These are phyloP conservation scores for Chenopodium formosanum DNA, from an alignment of 148 eudicot species.

Conservation along the genomic window DNA sequence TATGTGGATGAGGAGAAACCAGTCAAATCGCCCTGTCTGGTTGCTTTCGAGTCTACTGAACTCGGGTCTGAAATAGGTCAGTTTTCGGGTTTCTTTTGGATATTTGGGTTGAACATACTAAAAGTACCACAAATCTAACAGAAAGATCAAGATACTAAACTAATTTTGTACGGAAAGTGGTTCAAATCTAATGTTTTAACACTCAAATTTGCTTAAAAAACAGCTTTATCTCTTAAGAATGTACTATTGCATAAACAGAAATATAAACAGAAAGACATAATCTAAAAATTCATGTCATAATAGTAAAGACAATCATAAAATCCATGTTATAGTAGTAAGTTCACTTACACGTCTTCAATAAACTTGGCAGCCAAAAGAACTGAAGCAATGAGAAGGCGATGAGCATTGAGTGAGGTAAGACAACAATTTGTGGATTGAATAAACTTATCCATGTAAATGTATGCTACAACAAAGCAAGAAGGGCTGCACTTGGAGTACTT, in stretches of 20 bases:
- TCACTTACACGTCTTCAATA: constrained; percentile 50
- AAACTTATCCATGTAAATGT: constrained; percentile 40
- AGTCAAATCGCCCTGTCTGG: background rate
- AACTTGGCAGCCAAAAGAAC: constrained; percentile 47
- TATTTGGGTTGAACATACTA: background rate
- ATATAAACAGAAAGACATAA: background rate
- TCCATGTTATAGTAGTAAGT: background rate
- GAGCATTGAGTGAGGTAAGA: constrained; percentile 46
- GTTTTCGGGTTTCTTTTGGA: background rate
- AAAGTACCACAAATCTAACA: background rate
- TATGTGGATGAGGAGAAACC: background rate
- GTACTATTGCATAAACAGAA: no score
- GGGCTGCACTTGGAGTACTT: constrained; percentile 53
- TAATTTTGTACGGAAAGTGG: background rate
- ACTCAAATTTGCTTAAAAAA: background rate
- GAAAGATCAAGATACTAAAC: background rate
- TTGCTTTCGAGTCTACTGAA: background rate
- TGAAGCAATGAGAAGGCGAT: constrained; percentile 49
- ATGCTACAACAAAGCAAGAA: constrained; percentile 51
- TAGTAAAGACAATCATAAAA: background rate
- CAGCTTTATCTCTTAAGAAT: no score
- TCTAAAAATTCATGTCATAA: background rate
- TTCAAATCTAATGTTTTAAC: background rate
- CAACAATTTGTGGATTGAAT: constrained; percentile 15
- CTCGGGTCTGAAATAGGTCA: background rate